Evolutionary conservation across 163 green algal species (phyloP).

Genomic region (Chlamydomonas reinhardtii): DNA sequence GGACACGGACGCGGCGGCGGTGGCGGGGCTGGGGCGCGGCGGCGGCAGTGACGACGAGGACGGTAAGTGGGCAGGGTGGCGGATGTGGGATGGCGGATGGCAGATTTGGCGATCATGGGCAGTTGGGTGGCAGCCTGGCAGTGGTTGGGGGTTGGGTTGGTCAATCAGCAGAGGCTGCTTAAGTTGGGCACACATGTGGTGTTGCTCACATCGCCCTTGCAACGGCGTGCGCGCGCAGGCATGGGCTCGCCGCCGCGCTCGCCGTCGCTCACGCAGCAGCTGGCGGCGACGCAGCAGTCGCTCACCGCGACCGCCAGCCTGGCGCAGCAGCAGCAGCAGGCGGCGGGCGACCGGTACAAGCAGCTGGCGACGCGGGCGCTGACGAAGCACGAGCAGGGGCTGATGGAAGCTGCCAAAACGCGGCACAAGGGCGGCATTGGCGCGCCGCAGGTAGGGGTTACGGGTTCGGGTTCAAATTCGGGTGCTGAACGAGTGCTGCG

Average conservation of each 20-base stretch:
- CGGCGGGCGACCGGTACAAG: constrained; percentile 36
- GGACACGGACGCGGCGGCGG: not conserved
- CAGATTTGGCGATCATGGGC: no score
- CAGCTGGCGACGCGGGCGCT: constrained; percentile 55
- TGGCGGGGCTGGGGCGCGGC: constrained; percentile 10
- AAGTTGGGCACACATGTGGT: no score
- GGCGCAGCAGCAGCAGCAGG: constrained; percentile 5
- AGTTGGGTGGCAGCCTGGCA: no score
- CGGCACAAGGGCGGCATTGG: constrained; percentile 64
- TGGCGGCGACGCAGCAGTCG: not conserved
- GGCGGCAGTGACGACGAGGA: constrained; percentile 3
- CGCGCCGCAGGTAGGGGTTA: constrained; percentile 45
- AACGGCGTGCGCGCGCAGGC: not conserved
- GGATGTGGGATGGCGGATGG: not conserved
- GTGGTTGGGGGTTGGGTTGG: no score
- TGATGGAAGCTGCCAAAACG: constrained; percentile 60
- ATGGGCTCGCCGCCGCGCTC: constrained; percentile 15
- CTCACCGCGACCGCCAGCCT: not conserved
- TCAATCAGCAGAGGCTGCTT: no score
- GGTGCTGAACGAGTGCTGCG: no score
- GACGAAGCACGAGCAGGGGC: constrained; percentile 67
- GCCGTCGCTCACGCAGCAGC: not conserved
- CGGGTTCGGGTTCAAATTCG: no score
- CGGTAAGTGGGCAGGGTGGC: not conserved
- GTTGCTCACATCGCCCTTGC: no score